Evolutionary conservation across 2,329 filamentous ascomycete genomes (phyloP).

Genomic region (Leptographium procerum): DNA sequence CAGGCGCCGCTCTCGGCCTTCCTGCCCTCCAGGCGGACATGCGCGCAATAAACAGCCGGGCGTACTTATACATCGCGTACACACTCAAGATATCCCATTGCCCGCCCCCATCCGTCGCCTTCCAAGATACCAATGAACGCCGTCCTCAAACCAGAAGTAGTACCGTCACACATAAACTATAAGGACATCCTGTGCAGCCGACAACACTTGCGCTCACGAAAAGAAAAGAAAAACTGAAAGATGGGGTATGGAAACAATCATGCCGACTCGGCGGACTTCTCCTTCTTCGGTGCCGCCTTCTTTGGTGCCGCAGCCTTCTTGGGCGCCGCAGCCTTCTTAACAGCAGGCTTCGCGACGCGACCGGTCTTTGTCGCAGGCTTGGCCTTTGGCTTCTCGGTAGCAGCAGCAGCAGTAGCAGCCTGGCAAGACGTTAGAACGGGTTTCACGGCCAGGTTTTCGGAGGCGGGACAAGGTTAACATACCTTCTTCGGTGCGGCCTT

Average conservation of each 20-base stretch:
- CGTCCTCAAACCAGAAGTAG: constrained; percentile 4
- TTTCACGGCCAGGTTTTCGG: not conserved
- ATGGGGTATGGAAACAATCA: constrained; percentile 9
- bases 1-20: not conserved
- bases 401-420: constrained; percentile 23
- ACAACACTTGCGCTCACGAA: not conserved
- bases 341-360: constrained; percentile 62
- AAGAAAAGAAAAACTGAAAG: constrained; percentile 7
- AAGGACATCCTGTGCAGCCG: constrained; percentile 6
- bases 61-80: constrained; percentile 9
- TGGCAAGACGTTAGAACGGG: constrained; percentile 28
- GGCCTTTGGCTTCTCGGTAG: constrained; percentile 53
- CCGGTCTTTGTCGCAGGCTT: constrained; percentile 78
- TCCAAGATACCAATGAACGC: constrained; percentile 9
- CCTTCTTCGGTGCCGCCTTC: constrained; percentile 26
- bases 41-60: constrained; percentile 3
- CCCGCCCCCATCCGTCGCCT: constrained; percentile 11
- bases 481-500: constrained; percentile 30
- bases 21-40: not conserved
- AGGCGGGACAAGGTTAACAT: not conserved
- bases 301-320: constrained; percentile 34
- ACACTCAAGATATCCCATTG: constrained; percentile 9
- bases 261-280: constrained; percentile 1
- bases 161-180: constrained; percentile 13
- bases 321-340: constrained; percentile 34